These are phyloP conservation scores for Phytopythium ostracodes DNA, from an alignment of 352 stramenopile species.

Conservation along the genomic window DNA sequence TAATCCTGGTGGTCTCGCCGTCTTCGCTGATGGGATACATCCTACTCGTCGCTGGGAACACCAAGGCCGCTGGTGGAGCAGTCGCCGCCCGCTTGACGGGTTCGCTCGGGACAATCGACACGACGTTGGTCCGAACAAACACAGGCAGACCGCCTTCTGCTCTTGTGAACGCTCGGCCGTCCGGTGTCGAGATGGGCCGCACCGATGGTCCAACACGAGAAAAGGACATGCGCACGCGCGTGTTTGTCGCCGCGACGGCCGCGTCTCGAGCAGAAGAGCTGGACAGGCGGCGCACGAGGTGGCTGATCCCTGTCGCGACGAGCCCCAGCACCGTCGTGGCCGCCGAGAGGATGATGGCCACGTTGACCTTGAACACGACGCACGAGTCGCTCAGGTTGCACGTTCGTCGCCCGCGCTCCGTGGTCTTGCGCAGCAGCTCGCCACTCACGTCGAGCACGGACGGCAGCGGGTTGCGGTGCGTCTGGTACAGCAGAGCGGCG, in stretches of 20 bases:
- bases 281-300: not conserved
- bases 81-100: not conserved
- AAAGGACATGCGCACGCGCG: not conserved
- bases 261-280: not conserved
- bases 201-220: not conserved
- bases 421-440: conserved; percentile 18
- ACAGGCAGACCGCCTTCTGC: not conserved
- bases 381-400: conserved; percentile 21
- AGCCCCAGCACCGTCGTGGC: conserved; percentile 15
- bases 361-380: conserved; percentile 19
- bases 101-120: not conserved
- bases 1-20: not conserved
- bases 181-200: not conserved
- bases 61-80: too few relatives aligned
- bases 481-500: too few relatives aligned
- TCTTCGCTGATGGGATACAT: not conserved
- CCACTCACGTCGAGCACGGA: conserved; percentile 18
- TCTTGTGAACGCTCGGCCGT: not conserved
- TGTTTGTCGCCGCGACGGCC: not conserved
- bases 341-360: conserved; percentile 16
- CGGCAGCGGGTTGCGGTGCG: conserved; percentile 9
- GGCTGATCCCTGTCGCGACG: not conserved
- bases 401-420: conserved; percentile 15
- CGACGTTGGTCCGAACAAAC: not conserved
- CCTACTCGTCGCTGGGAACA: not conserved